phyloP scores from a whole-genome alignment of 2,329 filamentous ascomycete genomes.

The Penicillium occitanis region DNA sequence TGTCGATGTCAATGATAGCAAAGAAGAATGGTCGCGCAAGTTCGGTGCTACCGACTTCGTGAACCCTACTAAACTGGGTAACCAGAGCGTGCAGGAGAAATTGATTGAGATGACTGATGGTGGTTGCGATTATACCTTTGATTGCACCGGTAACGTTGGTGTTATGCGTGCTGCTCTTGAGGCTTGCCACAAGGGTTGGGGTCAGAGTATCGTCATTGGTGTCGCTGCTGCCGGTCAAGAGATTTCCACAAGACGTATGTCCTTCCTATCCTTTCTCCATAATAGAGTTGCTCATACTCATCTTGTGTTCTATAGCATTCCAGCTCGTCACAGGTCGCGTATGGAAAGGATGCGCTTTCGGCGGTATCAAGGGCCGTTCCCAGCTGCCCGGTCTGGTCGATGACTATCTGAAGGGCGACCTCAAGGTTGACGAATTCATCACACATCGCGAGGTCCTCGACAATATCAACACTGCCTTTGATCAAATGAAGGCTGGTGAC shows the following conservation, averaged over 20 bases:
- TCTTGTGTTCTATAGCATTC: slow-evolving; percentile 64
- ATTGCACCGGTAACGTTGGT: slow-evolving; percentile 95
- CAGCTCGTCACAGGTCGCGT: slow-evolving; percentile 96
- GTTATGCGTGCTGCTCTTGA: slow-evolving; percentile 96
- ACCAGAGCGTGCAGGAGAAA: slow-evolving; percentile 82
- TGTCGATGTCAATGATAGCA: slow-evolving; percentile 78
- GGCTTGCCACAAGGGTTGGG: slow-evolving; percentile 99
- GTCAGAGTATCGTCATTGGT: slow-evolving; percentile 95
- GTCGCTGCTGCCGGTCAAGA: slow-evolving; percentile 95
- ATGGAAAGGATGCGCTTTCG: slow-evolving; percentile 97
- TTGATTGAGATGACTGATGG: slow-evolving; percentile 97
- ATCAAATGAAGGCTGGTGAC: slow-evolving; percentile 92
- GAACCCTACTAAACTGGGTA: slow-evolving; percentile 76
- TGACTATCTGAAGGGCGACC: slow-evolving; percentile 83
- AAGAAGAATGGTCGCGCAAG: slow-evolving; percentile 89
- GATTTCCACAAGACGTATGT: slow-evolving; percentile 88
- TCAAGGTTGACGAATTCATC: slow-evolving; percentile 99
- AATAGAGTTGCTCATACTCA: slow-evolving; percentile 23
- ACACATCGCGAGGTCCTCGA: slow-evolving; percentile 83
- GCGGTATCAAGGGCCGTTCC: slow-evolving; percentile 94
- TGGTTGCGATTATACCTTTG: slow-evolving; percentile 97
- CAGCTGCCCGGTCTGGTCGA: slow-evolving; percentile 84
- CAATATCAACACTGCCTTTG: slow-evolving; percentile 86
- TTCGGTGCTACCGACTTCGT: slow-evolving; percentile 97
- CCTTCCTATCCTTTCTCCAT: slow-evolving; percentile 15